Percentiles rank a stretch among this genome's conserved stretches.
Conservation (phyloP, 768 basidiomycete species). For the Pleurotus tuber-regium region DNA sequence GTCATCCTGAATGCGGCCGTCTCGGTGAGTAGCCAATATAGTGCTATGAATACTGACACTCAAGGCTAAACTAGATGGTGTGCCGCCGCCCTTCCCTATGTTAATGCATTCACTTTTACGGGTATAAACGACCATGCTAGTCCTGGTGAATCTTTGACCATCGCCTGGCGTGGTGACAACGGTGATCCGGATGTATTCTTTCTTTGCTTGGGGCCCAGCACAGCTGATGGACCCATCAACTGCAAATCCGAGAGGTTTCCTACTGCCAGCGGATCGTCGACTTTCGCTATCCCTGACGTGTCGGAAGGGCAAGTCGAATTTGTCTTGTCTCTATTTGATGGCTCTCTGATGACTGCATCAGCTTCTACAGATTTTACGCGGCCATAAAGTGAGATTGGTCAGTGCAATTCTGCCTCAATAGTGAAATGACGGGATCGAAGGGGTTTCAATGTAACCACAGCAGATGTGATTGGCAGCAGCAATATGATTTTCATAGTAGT, state of each 20-base stretch:
- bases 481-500: too few relatives aligned
- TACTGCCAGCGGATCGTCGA: neutral
- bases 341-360: neutral
- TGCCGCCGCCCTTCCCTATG: too few relatives aligned
- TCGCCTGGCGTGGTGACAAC: neutral
- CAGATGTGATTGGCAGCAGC: too few relatives aligned
- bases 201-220: neutral
- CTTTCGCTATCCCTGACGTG: neutral
- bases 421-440: neutral
- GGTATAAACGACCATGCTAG: too few relatives aligned
- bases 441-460: neutral
- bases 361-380: neutral
- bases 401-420: neutral
- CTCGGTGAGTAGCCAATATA: too few relatives aligned
- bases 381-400: neutral
- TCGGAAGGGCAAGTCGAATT: neutral
- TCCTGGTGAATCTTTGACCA: too few relatives aligned
- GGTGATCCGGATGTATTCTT: neutral
- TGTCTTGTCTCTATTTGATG: neutral
- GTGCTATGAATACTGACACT: too few relatives aligned
- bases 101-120: too few relatives aligned
- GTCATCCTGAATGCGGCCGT: too few relatives aligned
- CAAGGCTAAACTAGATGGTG: too few relatives aligned
- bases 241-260: neutral
- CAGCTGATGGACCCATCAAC: neutral